Conservation (phyloP, 2,329 filamentous ascomycete species). For the Drechslerella dactyloides region DNA sequence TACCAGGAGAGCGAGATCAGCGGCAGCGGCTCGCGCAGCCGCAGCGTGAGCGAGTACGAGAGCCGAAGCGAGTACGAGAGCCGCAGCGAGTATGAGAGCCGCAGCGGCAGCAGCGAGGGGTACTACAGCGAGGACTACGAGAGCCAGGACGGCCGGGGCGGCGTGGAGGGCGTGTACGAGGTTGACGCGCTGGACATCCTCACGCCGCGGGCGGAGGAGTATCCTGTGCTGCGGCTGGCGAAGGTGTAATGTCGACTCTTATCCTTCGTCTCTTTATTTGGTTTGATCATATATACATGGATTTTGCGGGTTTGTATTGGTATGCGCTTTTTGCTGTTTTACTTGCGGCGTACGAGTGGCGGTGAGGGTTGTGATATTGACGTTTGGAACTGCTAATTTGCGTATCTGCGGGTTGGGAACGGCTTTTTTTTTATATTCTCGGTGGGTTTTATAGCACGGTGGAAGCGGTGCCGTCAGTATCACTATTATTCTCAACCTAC, state of each 20-base stretch:
- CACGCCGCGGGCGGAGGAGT: constrained; percentile 25
- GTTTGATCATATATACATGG: neutral
- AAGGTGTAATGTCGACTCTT: constrained; percentile 19
- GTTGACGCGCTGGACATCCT: constrained; percentile 41
- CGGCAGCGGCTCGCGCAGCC: constrained; percentile 26
- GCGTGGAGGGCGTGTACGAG: constrained; percentile 32
- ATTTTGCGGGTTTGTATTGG: neutral
- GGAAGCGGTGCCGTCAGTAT: too few species aligned
- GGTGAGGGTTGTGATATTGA: neutral
- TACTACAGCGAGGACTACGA: constrained; percentile 49
- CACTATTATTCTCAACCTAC: too few species aligned
- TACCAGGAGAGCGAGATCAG: constrained; percentile 43
- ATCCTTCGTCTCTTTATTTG: constrained; percentile 9
- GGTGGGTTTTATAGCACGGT: neutral
- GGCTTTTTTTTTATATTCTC: neutral
- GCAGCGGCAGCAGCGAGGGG: constrained; percentile 31
- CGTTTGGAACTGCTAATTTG: neutral
- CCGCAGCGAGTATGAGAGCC: constrained; percentile 32
- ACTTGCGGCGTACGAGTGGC: neutral
- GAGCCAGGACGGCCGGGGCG: constrained; percentile 33
- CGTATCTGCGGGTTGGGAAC: neutral
- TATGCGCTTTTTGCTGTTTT: neutral
- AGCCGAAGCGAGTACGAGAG: constrained; percentile 42
- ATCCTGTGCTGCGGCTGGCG: constrained; percentile 35
- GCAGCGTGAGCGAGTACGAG: constrained; percentile 36